Evolutionary conservation across 768 basidiomycete genomes (phyloP), one percentile per base, ranked within the genome.

Genomic region (Crepidotus variabilis): DNA sequence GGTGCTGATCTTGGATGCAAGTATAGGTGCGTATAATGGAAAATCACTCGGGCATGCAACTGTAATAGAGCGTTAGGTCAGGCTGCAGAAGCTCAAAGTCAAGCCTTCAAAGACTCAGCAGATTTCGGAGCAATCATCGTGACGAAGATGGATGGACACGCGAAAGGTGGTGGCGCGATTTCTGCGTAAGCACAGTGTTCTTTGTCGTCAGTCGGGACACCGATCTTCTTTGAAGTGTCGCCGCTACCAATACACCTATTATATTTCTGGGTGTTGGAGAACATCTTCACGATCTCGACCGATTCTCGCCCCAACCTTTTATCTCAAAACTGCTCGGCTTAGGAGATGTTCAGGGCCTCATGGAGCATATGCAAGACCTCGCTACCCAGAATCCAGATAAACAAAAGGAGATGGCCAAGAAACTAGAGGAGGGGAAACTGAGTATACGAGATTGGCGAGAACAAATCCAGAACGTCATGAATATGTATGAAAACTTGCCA

Each of bases 41-140:
- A 8, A 49, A n/a, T 18, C 33, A 33, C 28, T 36, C 1, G 21
- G 8, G 35, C 16, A 7, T 32, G 21, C 28, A 33, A 22, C 16
- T 8, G 32, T 56, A 21, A 51, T 33, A 23, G 11, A 2, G 24
- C 20, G 50, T 6, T 58, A 88, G 94, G 96, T 67, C 97, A 99
- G 79, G 95, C 97, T 8, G 97, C 97, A 13, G 97, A 99, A 68
- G 90, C 92, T 5, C 97, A 99, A 67, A 90, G 90, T 69, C 84
- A 85, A 43, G 97, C 97, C 1, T 99, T 99, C 81, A 99, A 99
- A 73, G 96, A 98, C 60, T 93, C 90, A 58, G 92, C 94, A 20
- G 86, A 97, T 68, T 99, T 99, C 68, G 97, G 96, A 56, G 97
- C 96, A 1, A 99, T 99, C 61, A 97, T 99, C 57, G 97, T 99